Evolutionary conservation across 2,329 filamentous ascomycete genomes (phyloP), one percentile per base, ranked within the genome.

Genomic region (Epichloe elymi): DNA sequence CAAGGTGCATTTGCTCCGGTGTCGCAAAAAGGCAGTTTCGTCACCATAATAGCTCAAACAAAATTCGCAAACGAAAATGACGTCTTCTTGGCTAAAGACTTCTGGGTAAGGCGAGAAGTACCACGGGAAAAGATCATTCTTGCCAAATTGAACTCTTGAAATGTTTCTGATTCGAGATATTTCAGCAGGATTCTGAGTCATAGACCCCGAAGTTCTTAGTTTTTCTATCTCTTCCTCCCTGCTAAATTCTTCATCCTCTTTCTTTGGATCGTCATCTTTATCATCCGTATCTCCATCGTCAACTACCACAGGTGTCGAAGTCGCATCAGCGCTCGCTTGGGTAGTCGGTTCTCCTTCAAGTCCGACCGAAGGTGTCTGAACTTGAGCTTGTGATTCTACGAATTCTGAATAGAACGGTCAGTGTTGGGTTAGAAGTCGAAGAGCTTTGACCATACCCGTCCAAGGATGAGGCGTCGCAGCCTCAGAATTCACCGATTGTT

Each of bases 111-210:
- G 93, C 5, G 89, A 95, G 71, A 98, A 98, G 67, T 98, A 98
- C 93, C 93, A 98, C 0, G 93, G 93, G 65, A 95, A 94, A 42
- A 98, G 80, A 61, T 96, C 88, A 64, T 83, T 85, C 59, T 84
- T 82, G 43, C 93, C 94, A 74, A 98, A 97, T 65, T 97, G 91
- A 3, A 98, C 84, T 58, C 86, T 90, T 50, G 87, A 88, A 57
- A 98, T 82, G 64, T 98, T 98, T 61, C 93, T 85, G 51, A 98
- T 95, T 49, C 94, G 85, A 23, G 91, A 91, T 54, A 98, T 89
- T 64, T 98, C 94, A 12, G 91, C 89, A 52, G 95, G 93, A 58
- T 97, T 97, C 65, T 98, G 94, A 11, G 94, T 98, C 93, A 98
- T 97, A 54, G 89, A 96, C 35, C 93, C 94, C 23, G 88, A 87